Evolutionary conservation across 2,329 filamentous ascomycete species (phyloP), one percentile per base, ranked within the genome.

Genomic region (Plectosphaerella plurivora): DNA sequence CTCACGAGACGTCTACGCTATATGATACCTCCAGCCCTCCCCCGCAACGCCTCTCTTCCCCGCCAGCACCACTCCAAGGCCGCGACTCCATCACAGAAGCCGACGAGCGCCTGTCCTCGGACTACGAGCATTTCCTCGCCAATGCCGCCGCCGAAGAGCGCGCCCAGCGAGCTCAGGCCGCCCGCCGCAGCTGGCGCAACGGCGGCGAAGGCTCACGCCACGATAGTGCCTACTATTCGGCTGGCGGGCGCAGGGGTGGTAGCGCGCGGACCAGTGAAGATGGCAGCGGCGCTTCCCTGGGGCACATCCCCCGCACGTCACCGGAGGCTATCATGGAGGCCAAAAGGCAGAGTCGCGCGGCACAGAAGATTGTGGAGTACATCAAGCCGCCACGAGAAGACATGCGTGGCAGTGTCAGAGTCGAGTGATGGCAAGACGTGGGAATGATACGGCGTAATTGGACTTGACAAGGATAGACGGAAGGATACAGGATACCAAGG

Each of bases 311-410:
- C 39, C 18, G 10, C 15, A 18, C 18, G 28, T 33, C 45, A 14
- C 14, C 22, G 24, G 12, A 20, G n/a, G 47, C 53, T 50, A 18
- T 55, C 53, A 12, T 51, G 49, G 25, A 50, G 49, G 28, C 53
- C 51, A 14, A 56, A 41, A 57, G 57, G 36, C 61, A 66, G 55
- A 52, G 52, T 9, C 66, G 64, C 51, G 55, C 66, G n/a, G 76
- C 70, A 52, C 75, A 81, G 60, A 57, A 54, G 28, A 77, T 86
- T 45, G 74, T 76, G 9, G 77, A 83, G 39, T 67, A 67, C n/a
- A 63, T 66, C 36, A 58, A 59, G 24, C 63, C 63, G 44, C 45
- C 59, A 25, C 51, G 57, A 20, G 53, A 55, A 11, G 41, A 41
- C 16, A 20, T 20, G n/a, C n/a, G 10, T 7, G 18, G 10, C n/a